Evolutionary conservation across 257 asterid species (phyloP).

Genomic region (Lycium barbarum): DNA sequence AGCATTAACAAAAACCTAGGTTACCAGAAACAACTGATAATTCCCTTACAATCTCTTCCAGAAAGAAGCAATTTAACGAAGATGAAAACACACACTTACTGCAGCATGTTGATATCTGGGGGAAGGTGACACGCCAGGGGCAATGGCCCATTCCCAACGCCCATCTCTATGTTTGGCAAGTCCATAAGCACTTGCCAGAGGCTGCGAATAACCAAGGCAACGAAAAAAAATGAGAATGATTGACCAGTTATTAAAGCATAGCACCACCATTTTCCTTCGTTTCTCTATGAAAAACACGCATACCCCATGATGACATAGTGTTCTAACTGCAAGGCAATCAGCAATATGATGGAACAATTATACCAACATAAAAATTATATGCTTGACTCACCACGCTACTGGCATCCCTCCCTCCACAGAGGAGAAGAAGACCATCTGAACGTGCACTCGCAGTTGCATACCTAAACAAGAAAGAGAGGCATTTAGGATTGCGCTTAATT

Average conservation of each 20-base stretch:
- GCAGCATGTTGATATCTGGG: slow-evolving; percentile 99
- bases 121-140: slow-evolving; percentile 99
- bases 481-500: not conserved
- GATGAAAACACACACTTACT: slow-evolving; percentile 49
- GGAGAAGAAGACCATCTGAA: slow-evolving; percentile 98
- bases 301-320: not conserved
- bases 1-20: slow-evolving; percentile 96
- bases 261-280: too few relatives aligned
- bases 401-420: slow-evolving; percentile 99
- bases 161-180: slow-evolving; percentile 99
- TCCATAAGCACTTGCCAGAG: slow-evolving; percentile 96
- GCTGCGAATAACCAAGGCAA: slow-evolving; percentile 56
- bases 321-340: slow-evolving; percentile 1
- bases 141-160: slow-evolving; percentile 99
- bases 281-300: too few relatives aligned
- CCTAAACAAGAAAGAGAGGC: slow-evolving; percentile 48
- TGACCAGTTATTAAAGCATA: not conserved
- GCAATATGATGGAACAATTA: slow-evolving; percentile 19
- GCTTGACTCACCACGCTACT: slow-evolving; percentile 84
- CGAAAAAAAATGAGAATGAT: not conserved
- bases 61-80: not conserved
- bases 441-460: slow-evolving; percentile 99
- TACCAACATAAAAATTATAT: not conserved
- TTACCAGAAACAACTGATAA: slow-evolving; percentile 31
- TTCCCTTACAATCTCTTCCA: slow-evolving; percentile 7